Conservation (phyloP, 768 basidiomycete species). For the Mycena vulgaris region DNA sequence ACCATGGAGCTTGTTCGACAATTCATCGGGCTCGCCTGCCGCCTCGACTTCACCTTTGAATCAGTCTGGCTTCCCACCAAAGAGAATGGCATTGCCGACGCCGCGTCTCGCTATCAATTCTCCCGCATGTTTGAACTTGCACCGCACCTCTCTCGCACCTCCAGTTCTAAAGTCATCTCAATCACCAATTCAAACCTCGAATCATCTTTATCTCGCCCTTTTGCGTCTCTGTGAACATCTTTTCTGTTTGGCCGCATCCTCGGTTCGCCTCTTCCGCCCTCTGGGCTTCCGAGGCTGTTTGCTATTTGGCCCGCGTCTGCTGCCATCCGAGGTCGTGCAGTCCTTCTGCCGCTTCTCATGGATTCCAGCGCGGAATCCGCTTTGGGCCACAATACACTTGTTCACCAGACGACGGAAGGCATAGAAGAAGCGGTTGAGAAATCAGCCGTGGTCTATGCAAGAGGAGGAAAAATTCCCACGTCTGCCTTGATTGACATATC, state of each 20-base stretch:
- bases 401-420: slow-evolving; percentile 5
- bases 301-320: slow-evolving; percentile 2
- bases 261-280: slow-evolving; percentile 14
- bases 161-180: background rate
- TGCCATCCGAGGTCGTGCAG: slow-evolving; percentile 12
- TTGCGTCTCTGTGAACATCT: background rate
- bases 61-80: slow-evolving; percentile 1
- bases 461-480: background rate
- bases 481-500: background rate
- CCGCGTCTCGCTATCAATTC: background rate
- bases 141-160: background rate
- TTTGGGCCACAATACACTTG: slow-evolving; percentile 17
- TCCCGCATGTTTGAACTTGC: background rate
- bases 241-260: slow-evolving; percentile 8
- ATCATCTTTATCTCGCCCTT: background rate
- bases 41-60: background rate
- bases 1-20: slow-evolving; percentile 10
- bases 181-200: background rate
- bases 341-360: slow-evolving; percentile 1
- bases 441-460: background rate
- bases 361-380: background rate
- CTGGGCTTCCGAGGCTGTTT: slow-evolving; percentile 10
- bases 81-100: background rate
- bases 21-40: background rate
- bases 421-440: background rate